Percentiles rank a stretch among this genome's conserved stretches.
Evolutionary conservation across 805 yeast species (phyloP).

Genomic region (Ogataea henricii): DNA sequence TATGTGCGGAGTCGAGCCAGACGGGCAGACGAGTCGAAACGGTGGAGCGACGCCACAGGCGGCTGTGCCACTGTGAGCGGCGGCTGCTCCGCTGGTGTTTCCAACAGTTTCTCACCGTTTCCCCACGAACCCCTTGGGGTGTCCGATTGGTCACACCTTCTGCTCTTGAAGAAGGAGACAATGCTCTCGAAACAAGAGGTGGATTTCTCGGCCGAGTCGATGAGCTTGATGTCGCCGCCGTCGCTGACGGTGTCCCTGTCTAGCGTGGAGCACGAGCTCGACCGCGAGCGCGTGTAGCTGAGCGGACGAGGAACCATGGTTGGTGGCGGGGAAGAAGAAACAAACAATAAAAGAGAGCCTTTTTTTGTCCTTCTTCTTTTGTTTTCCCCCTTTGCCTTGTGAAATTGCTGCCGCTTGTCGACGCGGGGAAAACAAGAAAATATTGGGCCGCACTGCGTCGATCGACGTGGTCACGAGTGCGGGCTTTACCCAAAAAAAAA

Average conservation of each 20-base stretch:
- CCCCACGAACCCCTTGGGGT: not conserved
- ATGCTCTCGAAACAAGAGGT: constrained; percentile 24
- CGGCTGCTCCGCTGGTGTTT: no score
- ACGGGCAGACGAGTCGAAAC: constrained; percentile 38
- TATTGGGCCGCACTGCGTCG: not conserved
- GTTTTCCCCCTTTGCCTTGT: not conserved
- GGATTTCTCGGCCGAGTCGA: constrained; percentile 22
- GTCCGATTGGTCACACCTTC: not conserved
- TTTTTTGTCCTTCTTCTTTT: not conserved
- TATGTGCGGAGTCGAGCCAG: constrained; percentile 41
- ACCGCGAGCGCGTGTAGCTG: constrained; percentile 5
- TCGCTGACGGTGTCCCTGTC: constrained; percentile 6
- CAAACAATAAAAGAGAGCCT: not conserved
- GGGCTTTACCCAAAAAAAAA: no score
- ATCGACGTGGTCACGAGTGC: constrained; percentile 5
- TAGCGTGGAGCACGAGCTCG: constrained; percentile 4
- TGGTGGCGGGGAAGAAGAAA: not conserved
- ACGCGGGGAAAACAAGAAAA: not conserved
- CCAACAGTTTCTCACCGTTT: no score
- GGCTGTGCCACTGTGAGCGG: not conserved
- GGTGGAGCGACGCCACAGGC: not conserved
- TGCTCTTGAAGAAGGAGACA: constrained; percentile 17
- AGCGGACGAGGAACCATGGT: constrained; percentile 6
- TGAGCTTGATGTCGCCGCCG: constrained; percentile 19
- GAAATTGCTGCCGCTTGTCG: constrained; percentile 2